Percentiles rank a stretch among this genome's conserved stretches.
Evolutionary conservation across 2,329 filamentous ascomycete genomes (phyloP).

Genomic region (Paramyrothecium roridum): DNA sequence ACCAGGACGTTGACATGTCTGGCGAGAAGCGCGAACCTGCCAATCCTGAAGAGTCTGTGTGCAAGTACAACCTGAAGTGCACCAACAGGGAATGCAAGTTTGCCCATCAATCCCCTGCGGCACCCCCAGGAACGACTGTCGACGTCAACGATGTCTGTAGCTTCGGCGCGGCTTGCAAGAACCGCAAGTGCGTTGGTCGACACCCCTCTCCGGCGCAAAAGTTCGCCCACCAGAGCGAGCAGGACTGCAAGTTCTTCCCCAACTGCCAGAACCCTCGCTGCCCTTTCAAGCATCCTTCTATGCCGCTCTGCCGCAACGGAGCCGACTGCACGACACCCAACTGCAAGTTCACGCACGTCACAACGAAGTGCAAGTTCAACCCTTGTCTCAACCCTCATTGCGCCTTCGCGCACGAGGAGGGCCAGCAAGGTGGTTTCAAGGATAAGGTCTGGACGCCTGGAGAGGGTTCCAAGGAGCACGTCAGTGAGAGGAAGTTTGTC

Average conservation of each 20-base stretch:
- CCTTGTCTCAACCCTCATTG: constrained; percentile 90
- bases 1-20: constrained; percentile 63
- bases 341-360: constrained; percentile 88
- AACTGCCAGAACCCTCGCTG: constrained; percentile 88
- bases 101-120: constrained; percentile 90
- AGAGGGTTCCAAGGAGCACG: constrained; percentile 53
- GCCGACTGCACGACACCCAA: constrained; percentile 76
- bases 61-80: constrained; percentile 87
- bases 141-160: constrained; percentile 79
- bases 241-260: constrained; percentile 87
- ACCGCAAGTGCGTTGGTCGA: constrained; percentile 85
- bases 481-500: constrained; percentile 87
- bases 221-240: constrained; percentile 73
- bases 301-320: constrained; percentile 87
- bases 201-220: constrained; percentile 89
- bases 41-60: constrained; percentile 66
- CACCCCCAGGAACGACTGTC: constrained; percentile 71
- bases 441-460: constrained; percentile 89
- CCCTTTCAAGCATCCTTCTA: constrained; percentile 82
- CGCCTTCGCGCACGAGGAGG: constrained; percentile 85
- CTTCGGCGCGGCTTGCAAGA: constrained; percentile 91
- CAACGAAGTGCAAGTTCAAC: constrained; percentile 83
- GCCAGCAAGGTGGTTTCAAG: constrained; percentile 79
- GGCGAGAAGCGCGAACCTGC: constrained; percentile 49
- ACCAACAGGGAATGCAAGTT: constrained; percentile 88